Evolutionary conservation across 345 rosid species (phyloP).

Genomic region (Linum lewisii): DNA sequence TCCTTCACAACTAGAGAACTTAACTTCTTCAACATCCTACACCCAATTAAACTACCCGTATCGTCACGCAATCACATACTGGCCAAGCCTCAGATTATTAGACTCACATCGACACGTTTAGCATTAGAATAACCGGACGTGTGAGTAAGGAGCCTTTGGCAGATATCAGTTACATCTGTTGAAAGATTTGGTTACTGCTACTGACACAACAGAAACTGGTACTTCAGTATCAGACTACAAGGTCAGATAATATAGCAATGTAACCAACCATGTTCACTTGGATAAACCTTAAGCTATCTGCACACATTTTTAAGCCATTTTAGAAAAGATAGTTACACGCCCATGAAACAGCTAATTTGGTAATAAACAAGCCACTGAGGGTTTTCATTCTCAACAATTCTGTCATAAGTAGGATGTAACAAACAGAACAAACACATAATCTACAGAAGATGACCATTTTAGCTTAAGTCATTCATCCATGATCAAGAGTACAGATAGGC

Average conservation of each 20-base stretch:
- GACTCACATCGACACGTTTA: too few species aligned
- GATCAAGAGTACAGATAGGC: constrained; percentile 24
- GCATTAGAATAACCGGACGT: too few species aligned
- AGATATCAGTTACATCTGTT: background rate
- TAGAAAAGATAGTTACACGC: too few species aligned
- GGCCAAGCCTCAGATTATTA: too few species aligned
- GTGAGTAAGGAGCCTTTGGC: too few species aligned
- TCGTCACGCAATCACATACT: too few species aligned
- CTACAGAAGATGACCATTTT: constrained; percentile 28
- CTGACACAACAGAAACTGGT: background rate
- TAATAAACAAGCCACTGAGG: background rate
- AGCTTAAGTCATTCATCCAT: constrained; percentile 27
- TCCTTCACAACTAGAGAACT: too few species aligned
- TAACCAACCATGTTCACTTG: background rate
- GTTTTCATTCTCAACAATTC: too few species aligned
- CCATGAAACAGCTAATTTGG: background rate
- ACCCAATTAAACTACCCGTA: too few species aligned
- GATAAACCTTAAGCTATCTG: background rate
- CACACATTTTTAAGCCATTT: background rate
- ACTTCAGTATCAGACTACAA: background rate
- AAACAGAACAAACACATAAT: background rate
- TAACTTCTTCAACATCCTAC: too few species aligned
- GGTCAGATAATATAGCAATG: too few species aligned
- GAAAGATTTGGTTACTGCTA: background rate
- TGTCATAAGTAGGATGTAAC: background rate